Percentiles rank a stretch among this genome's conserved stretches.
phyloP scores from a whole-genome alignment of 495 filamentous ascomycete genomes.

The Hyaloscypha finlandica region DNA sequence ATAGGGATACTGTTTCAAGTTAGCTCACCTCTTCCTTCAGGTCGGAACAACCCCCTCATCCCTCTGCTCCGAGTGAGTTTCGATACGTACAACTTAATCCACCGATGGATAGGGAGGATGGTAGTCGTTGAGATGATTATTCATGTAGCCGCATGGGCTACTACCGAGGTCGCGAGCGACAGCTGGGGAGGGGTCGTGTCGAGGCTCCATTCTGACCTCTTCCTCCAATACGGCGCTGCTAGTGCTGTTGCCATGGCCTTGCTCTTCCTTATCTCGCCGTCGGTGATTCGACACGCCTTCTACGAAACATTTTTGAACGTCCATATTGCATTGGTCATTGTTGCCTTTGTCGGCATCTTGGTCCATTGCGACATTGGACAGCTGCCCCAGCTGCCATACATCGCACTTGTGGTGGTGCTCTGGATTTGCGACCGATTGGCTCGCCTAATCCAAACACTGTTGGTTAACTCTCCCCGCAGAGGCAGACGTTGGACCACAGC shows the following conservation, averaged over 20 bases:
- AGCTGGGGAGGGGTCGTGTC: slow-evolving; percentile 51
- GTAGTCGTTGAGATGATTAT: slow-evolving; percentile 63
- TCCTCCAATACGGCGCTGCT: slow-evolving; percentile 36
- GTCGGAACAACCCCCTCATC: slow-evolving; percentile 74
- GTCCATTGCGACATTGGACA: slow-evolving; percentile 51
- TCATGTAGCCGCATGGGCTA: slow-evolving; percentile 65
- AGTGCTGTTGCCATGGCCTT: slow-evolving; percentile 45
- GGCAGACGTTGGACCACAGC: slow-evolving; percentile 44
- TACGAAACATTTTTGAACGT: slow-evolving; percentile 68
- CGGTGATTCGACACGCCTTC: slow-evolving; percentile 64
- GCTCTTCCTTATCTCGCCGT: slow-evolving; percentile 59
- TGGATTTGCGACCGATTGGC: slow-evolving; percentile 55
- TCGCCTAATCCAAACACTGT: slow-evolving; percentile 41
- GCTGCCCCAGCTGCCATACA: slow-evolving; percentile 51
- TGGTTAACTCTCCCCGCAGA: no score
- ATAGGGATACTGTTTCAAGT: no score
- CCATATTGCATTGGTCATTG: slow-evolving; percentile 56
- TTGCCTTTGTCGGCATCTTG: slow-evolving; percentile 56
- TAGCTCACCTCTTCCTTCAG: no score
- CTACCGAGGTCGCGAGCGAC: slow-evolving; percentile 53
- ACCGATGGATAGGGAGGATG: slow-evolving; percentile 78
- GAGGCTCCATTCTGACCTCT: slow-evolving; percentile 31
- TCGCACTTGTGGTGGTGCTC: slow-evolving; percentile 46
- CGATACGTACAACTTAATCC: slow-evolving; percentile 77
- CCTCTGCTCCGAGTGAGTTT: slow-evolving; percentile 67